Evolutionary conservation across 441 rosid species (phyloP), one percentile per base, ranked within the genome.

Genomic region (Oxalis stricta): DNA sequence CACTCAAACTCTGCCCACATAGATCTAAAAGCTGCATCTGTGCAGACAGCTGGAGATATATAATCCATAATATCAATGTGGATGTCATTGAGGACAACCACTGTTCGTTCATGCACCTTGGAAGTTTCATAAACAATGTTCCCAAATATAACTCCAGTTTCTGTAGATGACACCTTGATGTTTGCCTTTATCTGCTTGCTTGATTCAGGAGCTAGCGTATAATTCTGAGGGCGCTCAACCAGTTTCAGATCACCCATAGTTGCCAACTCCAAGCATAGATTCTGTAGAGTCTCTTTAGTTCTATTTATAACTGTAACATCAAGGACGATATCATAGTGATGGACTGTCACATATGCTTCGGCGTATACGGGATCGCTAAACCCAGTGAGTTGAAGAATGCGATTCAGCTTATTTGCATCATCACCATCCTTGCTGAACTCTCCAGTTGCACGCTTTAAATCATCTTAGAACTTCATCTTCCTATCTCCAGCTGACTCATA

Each of bases 1-100:
- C 96, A 87, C 70, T 87, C 96, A 53, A 87, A 87, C 56, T 87
- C 94, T n/a, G 92, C 94, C 96, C 96, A 86, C 96, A 87, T 87
- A 15, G 85, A 65, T 56, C 92, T 74, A 54, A 86, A 86, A 30
- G 94, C 84, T 44, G 80, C 69, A 43, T 82, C 96, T 13, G 85
- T 53, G 48, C 96, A 86, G 54, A 62, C 72, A 1, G 94, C 91
- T 20, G 96, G 94, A 59, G 96, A 86, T 19, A 86, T 86, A 34
- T 86, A 86, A 65, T 86, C 96, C 94, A 86, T 86, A 54, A 86
- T 86, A 60, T 82, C 96, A n/a, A 86, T 82, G 42, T 82, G 96
- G 55, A 86, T 86, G 65, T 86, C 94, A 55, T 86, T 82, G 18
- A 86, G 94, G 38, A 86, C 91, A 55, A 86, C 87, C 3, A 86